Evolutionary conservation across 1,284 basidiomycete genomes (phyloP).

Genomic region (Trametes sp.): DNA sequence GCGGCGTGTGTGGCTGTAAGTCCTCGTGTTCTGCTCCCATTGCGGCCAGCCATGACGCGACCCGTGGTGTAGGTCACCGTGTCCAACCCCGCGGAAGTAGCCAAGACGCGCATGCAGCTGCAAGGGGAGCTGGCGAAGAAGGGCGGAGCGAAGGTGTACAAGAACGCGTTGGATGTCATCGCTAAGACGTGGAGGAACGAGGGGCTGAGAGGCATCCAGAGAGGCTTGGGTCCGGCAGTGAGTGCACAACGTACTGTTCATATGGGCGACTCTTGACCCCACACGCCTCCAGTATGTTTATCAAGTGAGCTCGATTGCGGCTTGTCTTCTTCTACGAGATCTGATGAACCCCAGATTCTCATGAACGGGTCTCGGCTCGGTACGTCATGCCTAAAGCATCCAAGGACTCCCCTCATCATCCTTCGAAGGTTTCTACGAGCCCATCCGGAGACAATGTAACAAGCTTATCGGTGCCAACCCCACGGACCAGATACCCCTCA

Average conservation of each 20-base stretch:
- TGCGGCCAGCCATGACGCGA: conserved; percentile 4
- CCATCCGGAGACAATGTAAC: conserved; percentile 82
- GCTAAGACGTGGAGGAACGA: conserved; percentile 92
- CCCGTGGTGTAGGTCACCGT: conserved; percentile 68
- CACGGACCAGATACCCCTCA: conserved; percentile 72
- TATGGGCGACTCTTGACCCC: neutral
- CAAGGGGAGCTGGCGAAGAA: conserved; percentile 90
- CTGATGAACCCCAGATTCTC: conserved; percentile 65
- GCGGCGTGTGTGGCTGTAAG: conserved; percentile 89
- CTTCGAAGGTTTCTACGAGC: conserved; percentile 90
- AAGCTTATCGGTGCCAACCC: conserved; percentile 68
- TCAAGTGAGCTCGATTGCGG: conserved; percentile 62
- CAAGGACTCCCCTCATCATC: conserved; percentile 1
- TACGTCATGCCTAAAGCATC: conserved; percentile 43
- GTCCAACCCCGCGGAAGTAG: conserved; percentile 89
- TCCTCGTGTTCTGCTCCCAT: conserved; percentile 13
- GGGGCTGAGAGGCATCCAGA: conserved; percentile 89
- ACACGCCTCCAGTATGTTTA: conserved; percentile 76
- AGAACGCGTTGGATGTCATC: conserved; percentile 87
- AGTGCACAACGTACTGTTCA: conserved; percentile 45
- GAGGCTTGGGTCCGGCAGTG: conserved; percentile 91
- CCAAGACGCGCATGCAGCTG: conserved; percentile 93
- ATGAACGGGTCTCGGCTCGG: conserved; percentile 95
- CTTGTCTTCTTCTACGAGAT: neutral
- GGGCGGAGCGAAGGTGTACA: conserved; percentile 84